Base-by-base conservation (phyloP, 495 filamentous ascomycete species). In the Lophiotrema nucula region DNA sequence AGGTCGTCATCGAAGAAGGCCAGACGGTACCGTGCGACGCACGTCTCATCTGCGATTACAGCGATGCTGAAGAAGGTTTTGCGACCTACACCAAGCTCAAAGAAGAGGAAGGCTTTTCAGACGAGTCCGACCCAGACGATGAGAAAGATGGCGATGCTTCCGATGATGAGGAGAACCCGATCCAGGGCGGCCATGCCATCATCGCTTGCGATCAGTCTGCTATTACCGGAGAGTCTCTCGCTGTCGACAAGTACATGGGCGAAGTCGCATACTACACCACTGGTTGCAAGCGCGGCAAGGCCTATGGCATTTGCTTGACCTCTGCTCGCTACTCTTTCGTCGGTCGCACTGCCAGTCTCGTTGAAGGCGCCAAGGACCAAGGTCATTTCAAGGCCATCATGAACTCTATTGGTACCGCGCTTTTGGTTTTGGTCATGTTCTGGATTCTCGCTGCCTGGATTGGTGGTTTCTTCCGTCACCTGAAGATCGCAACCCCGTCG, bases 301-400 rank as follows among this genome's bases (percentile, higher is more conserved):
- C 84, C 54, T 88, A 84, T 72, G 85, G 74, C 71, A 77, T 88
- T 55, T 79, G 81, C 66, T 78, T 76, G 59, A 80, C 81, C 57
- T 82, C 82, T 57, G 85, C 85, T 31, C 79, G 76, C 63, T 76
- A 77, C 73, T 88, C 85, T 48, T 88, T 88, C 77, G 84, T 88
- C 69, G 85, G 85, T 72, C 81, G 82, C 68, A 88, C 85, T 53
- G 85, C 85, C 61, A 77, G 79, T 67, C 78, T 88, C 47, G 85
- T 88, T 16, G 79, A 87, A 69, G 84, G 84, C 61, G 85, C 85
- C 63, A 74, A 86, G 69, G 85, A 88, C 70, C 74, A 79, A 52
- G 85, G 85, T 2, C 85, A 88, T 75, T 88, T 88, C 82, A 88
- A 88, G 76, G 85, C 85, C 62, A 87, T 88, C 78, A 88, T 88